These are phyloP conservation scores for Linanthus parryae DNA, from an alignment of 148 eudicot genomes.

Conservation along the genomic window DNA sequence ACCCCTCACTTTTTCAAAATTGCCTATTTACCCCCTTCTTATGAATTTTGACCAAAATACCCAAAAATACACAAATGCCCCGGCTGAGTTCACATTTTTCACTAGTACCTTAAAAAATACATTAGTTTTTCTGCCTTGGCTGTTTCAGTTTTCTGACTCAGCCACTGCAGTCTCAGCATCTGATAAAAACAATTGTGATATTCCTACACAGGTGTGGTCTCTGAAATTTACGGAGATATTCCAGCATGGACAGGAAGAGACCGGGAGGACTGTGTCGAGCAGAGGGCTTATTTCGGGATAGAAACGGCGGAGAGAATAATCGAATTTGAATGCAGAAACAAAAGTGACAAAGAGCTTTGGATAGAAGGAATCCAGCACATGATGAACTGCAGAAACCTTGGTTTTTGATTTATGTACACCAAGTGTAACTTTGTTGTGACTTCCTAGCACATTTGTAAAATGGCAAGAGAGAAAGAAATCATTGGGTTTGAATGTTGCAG, in stretches of 20 bases:
- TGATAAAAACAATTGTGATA: not conserved
- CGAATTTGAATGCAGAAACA: conserved; percentile 83
- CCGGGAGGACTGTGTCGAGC: conserved; percentile 36
- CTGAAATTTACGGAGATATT: conserved; percentile 58
- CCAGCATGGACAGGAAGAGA: conserved; percentile 83
- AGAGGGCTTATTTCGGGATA: conserved; percentile 75
- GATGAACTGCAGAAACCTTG: conserved; percentile 60
- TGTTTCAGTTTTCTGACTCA: too few species aligned
- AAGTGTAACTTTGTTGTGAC: too few species aligned
- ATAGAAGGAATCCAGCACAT: conserved; percentile 69
- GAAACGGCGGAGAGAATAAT: conserved; percentile 69
- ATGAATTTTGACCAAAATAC: not conserved
- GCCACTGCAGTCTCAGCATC: not conserved
- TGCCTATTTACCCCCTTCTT: not conserved
- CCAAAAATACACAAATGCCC: not conserved
- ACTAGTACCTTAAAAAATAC: too few species aligned
- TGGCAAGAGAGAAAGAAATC: too few species aligned
- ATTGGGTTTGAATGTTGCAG: too few species aligned
- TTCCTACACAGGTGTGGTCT: conserved; percentile 49
- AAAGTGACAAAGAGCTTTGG: conserved; percentile 73
- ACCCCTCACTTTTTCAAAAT: not conserved
- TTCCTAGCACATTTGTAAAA: too few species aligned
- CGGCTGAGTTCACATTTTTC: too few species aligned
- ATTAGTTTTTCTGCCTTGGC: too few species aligned
- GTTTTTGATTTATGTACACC: too few species aligned